Percentiles rank a stretch among this genome's conserved stretches.
Conservation (phyloP, 441 rosid genomes). For the Capsella rubella region DNA sequence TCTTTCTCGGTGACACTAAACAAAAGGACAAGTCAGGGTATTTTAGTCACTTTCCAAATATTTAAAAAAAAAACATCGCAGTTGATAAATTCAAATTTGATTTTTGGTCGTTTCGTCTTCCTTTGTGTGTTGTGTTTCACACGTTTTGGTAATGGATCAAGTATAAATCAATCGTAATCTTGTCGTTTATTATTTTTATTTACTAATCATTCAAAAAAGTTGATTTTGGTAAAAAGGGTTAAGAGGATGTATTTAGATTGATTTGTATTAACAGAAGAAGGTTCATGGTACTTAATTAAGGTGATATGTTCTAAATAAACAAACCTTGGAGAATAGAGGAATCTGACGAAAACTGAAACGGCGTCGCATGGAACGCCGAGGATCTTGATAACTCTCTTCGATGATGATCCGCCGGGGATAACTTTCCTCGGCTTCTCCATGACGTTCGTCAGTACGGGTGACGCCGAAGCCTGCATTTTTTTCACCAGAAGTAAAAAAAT, state of each 20-base stretch:
- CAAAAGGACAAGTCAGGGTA: neutral
- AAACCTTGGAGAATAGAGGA: constrained; percentile 73
- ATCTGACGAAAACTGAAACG: constrained; percentile 67
- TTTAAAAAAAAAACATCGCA: too few species aligned
- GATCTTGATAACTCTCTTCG: constrained; percentile 63
- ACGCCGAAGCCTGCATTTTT: constrained; percentile 60
- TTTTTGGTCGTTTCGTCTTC: neutral
- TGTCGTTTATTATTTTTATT: too few species aligned
- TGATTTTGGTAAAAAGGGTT: neutral
- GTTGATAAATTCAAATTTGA: constrained; percentile 23
- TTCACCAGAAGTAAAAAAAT: neutral
- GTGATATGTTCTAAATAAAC: neutral
- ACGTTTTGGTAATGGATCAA: constrained; percentile 27
- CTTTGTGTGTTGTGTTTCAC: constrained; percentile 32
- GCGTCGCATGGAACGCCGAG: constrained; percentile 84
- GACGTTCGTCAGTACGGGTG: constrained; percentile 67
- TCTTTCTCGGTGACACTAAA: constrained; percentile 64
- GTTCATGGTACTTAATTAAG: too few species aligned
- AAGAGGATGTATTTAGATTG: neutral
- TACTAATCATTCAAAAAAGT: neutral
- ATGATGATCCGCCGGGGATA: constrained; percentile 53
- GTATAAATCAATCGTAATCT: constrained; percentile 8
- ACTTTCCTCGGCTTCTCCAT: constrained; percentile 63
- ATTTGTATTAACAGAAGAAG: too few species aligned
- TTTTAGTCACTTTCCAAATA: constrained; percentile 11